Base-by-base conservation (phyloP, 1,284 basidiomycete genomes). In the Cryptococcus deneoformans region DNA sequence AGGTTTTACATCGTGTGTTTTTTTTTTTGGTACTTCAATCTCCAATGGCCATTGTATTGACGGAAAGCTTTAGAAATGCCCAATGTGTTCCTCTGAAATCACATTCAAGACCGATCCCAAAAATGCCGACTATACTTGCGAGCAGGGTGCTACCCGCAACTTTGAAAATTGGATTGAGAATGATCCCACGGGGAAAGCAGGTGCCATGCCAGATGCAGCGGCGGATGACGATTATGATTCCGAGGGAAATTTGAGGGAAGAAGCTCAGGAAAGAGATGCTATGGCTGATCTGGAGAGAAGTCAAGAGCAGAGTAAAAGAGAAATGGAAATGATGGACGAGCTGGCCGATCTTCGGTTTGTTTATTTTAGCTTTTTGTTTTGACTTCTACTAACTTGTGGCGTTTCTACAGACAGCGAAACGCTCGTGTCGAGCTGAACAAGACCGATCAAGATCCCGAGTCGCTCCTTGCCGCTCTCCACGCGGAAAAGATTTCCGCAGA, bases 91-190 rank as follows among this genome's bases (percentile, higher is more conserved):
- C 2, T 90, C 94, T 7, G 96, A 99, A 76, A 98, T 99, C 66
- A 99, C 96, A 0, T 99, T 99, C 86, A 98, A 98, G 78, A 99
- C 95, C 0, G 96, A 99, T 75, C 96, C 95, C 8, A 95, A 95
- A 83, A 97, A 96, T 71, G 95, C 92, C 1, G 93, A 97, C 76
- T 97, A 96, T 69, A 65, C 82, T 11, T 90, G 89, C 43, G 93
- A 97, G 76, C 92, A 95, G 71, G 93, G 93, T 38, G 93, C 93
- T 34, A 90, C 87, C 7, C 85, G 93, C 16, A 97, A 96, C 72
- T 96, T 95, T 71, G 93, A 97, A 77, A 76, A 77, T 56, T 72
- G 77, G 72, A 57, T 63, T 9, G 73, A 75, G 40, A 49, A 66
- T 8, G 70, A 70, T 58, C 62, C 69, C 11, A 60, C 62, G 35